Conservation (phyloP, 164 flowering plant genomes). For the Nelumbo lutea region DNA sequence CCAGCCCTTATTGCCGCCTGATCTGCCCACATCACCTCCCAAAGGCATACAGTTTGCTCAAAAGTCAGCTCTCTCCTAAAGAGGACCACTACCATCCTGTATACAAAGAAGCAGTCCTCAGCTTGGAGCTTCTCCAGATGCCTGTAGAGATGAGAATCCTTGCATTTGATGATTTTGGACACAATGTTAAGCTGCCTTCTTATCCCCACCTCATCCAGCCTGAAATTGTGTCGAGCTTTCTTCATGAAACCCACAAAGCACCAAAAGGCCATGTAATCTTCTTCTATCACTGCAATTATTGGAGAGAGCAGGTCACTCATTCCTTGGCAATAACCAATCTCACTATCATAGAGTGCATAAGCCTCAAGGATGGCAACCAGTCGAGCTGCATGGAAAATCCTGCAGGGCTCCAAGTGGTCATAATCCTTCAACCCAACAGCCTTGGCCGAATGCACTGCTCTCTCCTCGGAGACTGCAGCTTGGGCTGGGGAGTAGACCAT, state of each 20-base stretch:
- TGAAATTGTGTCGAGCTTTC: slow-evolving; percentile 87
- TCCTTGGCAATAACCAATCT: slow-evolving; percentile 97
- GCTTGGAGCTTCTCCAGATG: slow-evolving; percentile 87
- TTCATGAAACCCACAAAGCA: slow-evolving; percentile 95
- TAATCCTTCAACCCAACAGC: slow-evolving; percentile 81
- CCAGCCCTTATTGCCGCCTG: slow-evolving; percentile 91
- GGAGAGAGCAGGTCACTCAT: slow-evolving; percentile 99
- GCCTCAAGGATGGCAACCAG: slow-evolving; percentile 94
- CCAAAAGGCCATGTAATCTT: slow-evolving; percentile 95
- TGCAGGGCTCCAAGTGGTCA: slow-evolving; percentile 71
- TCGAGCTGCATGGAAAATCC: slow-evolving; percentile 87
- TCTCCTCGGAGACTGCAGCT: slow-evolving; percentile 57
- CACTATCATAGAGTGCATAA: slow-evolving; percentile 80
- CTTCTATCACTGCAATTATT: slow-evolving; percentile 64
- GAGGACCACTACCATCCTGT: slow-evolving; percentile 96
- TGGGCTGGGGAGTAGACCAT: slow-evolving; percentile 49
- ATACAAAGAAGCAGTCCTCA: slow-evolving; percentile 92
- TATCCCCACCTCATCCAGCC: slow-evolving; percentile 91
- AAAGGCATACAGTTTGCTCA: slow-evolving; percentile 83
- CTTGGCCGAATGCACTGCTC: slow-evolving; percentile 64
- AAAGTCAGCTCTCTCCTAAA: slow-evolving; percentile 82
- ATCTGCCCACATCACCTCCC: slow-evolving; percentile 99
- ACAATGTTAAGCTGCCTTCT: slow-evolving; percentile 74
- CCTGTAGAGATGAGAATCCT: slow-evolving; percentile 83
- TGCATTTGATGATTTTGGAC: slow-evolving; percentile 77